These are phyloP conservation scores for Aspergillus floridensis DNA, from an alignment of 2,329 filamentous ascomycete genomes.

Conservation along the genomic window DNA sequence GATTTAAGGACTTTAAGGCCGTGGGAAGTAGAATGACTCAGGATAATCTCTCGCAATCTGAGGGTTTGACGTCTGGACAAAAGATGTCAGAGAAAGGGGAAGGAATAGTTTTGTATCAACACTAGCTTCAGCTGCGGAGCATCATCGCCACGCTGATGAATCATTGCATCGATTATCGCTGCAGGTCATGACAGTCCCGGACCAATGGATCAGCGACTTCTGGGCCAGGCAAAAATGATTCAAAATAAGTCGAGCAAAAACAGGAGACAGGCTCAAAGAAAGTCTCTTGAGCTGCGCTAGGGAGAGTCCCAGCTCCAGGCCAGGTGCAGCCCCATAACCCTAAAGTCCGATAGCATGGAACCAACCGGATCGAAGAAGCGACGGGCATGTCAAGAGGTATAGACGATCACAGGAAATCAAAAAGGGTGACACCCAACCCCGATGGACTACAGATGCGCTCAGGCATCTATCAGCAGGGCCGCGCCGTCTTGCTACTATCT, in stretches of 20 bases:
- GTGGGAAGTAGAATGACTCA: not conserved
- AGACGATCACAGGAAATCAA: not conserved
- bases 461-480: slow-evolving; percentile 7
- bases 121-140: slow-evolving; percentile 1
- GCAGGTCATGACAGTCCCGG: not conserved
- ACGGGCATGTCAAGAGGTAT: slow-evolving; percentile 3
- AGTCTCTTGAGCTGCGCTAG: not conserved
- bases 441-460: slow-evolving; percentile 11
- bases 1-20: not conserved
- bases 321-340: not conserved
- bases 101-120: slow-evolving; percentile 19
- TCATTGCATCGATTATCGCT: not conserved
- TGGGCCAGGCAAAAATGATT: slow-evolving; percentile 10
- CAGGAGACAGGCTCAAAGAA: not conserved
- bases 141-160: slow-evolving; percentile 2
- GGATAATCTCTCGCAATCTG: not conserved
- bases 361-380: slow-evolving; percentile 7
- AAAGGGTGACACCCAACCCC: slow-evolving; percentile 16
- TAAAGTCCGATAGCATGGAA: slow-evolving; percentile 3
- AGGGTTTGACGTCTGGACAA: not conserved
- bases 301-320: not conserved
- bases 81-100: slow-evolving; percentile 6
- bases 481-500: slow-evolving; percentile 11
- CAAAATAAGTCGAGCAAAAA: not conserved
- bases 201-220: slow-evolving; percentile 1